A percentile compares a stretch with the other conserved stretches of the same genome.
Evolutionary conservation across 495 filamentous ascomycete genomes (phyloP).

Genomic region (Gamarada debralockiae): DNA sequence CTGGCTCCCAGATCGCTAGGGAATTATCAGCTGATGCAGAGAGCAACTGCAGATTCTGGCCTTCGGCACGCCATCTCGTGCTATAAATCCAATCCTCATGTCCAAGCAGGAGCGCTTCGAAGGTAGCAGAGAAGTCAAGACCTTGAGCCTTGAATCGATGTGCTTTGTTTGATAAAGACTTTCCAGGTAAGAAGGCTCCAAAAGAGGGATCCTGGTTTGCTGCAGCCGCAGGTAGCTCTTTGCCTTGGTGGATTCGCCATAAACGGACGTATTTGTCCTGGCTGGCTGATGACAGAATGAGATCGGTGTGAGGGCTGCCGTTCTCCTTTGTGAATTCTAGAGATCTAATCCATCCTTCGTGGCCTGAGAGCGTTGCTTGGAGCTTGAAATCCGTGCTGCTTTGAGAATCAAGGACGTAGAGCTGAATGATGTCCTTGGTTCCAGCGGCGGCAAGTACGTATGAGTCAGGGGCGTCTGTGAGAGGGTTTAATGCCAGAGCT

Average conservation of each 20-base stretch:
- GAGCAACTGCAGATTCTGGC: constrained; percentile 64
- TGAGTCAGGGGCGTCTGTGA: constrained; percentile 44
- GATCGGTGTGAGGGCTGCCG: constrained; percentile 47
- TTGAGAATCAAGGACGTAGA: constrained; percentile 57
- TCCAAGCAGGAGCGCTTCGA: constrained; percentile 90
- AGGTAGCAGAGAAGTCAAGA: constrained; percentile 71
- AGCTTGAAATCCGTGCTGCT: constrained; percentile 53
- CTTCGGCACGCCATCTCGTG: constrained; percentile 63
- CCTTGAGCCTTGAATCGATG: constrained; percentile 57
- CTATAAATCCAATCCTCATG: constrained; percentile 99
- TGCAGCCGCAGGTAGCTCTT: constrained; percentile 47
- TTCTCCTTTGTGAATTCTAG: constrained; percentile 71
- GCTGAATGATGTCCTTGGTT: constrained; percentile 71
- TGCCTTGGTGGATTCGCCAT: constrained; percentile 78
- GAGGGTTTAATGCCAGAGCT: constrained; percentile 57
- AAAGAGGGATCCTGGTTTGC: constrained; percentile 38
- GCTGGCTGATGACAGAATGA: constrained; percentile 87
- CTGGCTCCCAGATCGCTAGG: constrained; percentile 85
- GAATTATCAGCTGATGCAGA: constrained; percentile 95
- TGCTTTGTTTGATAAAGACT: constrained; percentile 79
- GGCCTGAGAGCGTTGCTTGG: constrained; percentile 76
- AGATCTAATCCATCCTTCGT: constrained; percentile 93
- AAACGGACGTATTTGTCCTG: constrained; percentile 97
- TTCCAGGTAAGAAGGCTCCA: constrained; percentile 53
- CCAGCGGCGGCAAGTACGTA: constrained; percentile 77